phyloP scores from a whole-genome alignment of 257 asterid species.

The Solanum chmielewskii region DNA sequence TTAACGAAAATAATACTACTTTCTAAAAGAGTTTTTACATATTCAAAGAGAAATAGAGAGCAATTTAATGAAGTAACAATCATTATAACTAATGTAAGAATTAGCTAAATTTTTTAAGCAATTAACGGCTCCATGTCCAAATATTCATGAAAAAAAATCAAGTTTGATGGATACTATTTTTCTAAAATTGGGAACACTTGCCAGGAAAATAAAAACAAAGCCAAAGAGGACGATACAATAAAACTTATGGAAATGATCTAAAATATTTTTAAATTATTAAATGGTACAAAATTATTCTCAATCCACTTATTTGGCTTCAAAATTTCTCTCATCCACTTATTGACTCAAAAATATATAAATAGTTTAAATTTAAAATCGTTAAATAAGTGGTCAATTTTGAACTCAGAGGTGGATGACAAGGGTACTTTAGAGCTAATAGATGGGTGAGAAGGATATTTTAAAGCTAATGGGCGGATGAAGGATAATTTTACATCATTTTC shows the following conservation, averaged over 20 bases:
- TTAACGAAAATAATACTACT: not conserved
- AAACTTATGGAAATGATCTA: too few relatives aligned
- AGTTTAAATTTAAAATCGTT: too few relatives aligned
- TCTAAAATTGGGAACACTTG: not conserved
- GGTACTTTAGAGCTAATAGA: too few relatives aligned
- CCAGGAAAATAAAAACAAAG: not conserved
- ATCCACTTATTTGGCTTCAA: too few relatives aligned
- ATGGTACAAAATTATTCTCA: too few relatives aligned
- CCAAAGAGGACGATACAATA: not conserved
- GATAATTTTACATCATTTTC: too few relatives aligned
- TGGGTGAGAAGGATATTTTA: too few relatives aligned
- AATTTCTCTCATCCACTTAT: too few relatives aligned
- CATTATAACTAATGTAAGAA: not conserved
- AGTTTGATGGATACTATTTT: not conserved
- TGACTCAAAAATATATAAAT: too few relatives aligned
- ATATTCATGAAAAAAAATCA: not conserved
- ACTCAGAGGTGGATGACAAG: too few relatives aligned
- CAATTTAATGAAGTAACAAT: not conserved
- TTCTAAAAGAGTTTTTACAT: not conserved
- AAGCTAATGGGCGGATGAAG: rapidly evolving
- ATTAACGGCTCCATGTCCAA: not conserved
- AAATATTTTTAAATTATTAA: too few relatives aligned
- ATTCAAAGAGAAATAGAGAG: not conserved
- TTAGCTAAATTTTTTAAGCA: not conserved
- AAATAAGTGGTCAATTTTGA: too few relatives aligned